Percentiles rank a stretch among this genome's conserved stretches.
Evolutionary conservation across 164 flowering plant genomes (phyloP).

Genomic region (Tetracentron sinense): DNA sequence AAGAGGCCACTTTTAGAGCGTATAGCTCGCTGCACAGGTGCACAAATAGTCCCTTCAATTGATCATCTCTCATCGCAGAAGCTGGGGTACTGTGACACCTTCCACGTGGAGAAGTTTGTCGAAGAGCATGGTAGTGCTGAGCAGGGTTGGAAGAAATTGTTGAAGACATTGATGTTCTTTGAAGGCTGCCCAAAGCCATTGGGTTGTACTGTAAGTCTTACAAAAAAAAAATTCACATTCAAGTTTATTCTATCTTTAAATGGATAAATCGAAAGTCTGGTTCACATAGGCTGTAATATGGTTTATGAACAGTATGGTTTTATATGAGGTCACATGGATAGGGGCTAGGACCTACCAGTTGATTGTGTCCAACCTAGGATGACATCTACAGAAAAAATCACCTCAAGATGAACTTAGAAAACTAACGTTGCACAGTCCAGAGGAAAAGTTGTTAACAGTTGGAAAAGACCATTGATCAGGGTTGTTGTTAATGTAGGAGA

Average conservation of each 20-base stretch:
- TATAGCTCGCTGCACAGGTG: conserved; percentile 91
- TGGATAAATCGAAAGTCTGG: not conserved
- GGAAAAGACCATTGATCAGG: not conserved
- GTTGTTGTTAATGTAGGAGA: not conserved
- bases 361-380: not conserved
- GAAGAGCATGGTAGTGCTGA: conserved; percentile 88
- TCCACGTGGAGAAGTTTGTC: conserved; percentile 69
- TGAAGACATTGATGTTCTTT: conserved; percentile 86
- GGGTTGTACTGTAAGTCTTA: conserved; percentile 81
- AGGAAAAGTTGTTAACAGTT: not conserved
- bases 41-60: conserved; percentile 87
- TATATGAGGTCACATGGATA: not conserved
- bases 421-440: not conserved
- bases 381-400: not conserved
- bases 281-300: not conserved
- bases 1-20: conserved; percentile 92
- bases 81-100: conserved; percentile 73
- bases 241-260: not conserved
- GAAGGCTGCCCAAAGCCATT: conserved; percentile 95
- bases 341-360: not conserved
- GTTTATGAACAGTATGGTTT: not conserved
- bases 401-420: not conserved
- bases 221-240: not conserved
- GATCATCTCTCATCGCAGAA: conserved; percentile 77
- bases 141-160: conserved; percentile 69